Percentiles rank a stretch among this genome's conserved stretches.
phyloP scores from a whole-genome alignment of 345 rosid genomes.

The Euclidium syriacum region DNA sequence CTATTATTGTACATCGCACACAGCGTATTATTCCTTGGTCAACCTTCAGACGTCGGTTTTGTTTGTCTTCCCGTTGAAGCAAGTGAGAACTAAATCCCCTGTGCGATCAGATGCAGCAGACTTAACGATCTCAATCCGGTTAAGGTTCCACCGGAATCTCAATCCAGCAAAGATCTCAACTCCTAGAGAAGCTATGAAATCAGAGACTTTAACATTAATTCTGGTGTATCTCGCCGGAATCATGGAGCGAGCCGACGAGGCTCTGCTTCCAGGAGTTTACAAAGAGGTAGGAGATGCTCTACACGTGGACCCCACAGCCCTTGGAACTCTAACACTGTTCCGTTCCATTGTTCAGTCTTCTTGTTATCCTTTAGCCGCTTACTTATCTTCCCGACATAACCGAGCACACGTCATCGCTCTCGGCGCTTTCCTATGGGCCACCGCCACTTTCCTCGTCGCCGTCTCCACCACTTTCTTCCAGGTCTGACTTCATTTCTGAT shows the following conservation, averaged over 20 bases:
- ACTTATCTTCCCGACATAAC: constrained; percentile 44
- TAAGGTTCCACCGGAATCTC: not conserved
- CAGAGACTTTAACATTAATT: constrained; percentile 45
- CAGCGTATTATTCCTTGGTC: not conserved
- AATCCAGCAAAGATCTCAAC: not conserved
- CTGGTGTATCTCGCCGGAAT: constrained; percentile 63
- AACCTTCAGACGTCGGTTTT: constrained; percentile 6
- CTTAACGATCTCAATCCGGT: not conserved
- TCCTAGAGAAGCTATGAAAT: constrained; percentile 28
- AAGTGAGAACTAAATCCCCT: not conserved
- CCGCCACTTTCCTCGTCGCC: constrained; percentile 64
- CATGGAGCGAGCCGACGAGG: constrained; percentile 66
- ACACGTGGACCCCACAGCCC: constrained; percentile 53
- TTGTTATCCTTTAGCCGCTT: constrained; percentile 70
- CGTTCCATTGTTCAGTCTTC: constrained; percentile 60
- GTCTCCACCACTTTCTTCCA: constrained; percentile 55
- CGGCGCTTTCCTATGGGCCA: constrained; percentile 68
- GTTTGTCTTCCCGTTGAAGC: constrained; percentile 5
- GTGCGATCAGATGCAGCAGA: not conserved
- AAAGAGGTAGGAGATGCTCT: constrained; percentile 60
- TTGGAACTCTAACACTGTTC: constrained; percentile 52
- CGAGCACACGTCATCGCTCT: constrained; percentile 67
- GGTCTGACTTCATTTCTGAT: constrained; percentile 23
- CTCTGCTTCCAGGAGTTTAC: constrained; percentile 64
- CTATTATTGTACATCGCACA: not conserved